phyloP scores from a whole-genome alignment of 2,329 filamentous ascomycete species.

The Zymoseptoria crescenta region DNA sequence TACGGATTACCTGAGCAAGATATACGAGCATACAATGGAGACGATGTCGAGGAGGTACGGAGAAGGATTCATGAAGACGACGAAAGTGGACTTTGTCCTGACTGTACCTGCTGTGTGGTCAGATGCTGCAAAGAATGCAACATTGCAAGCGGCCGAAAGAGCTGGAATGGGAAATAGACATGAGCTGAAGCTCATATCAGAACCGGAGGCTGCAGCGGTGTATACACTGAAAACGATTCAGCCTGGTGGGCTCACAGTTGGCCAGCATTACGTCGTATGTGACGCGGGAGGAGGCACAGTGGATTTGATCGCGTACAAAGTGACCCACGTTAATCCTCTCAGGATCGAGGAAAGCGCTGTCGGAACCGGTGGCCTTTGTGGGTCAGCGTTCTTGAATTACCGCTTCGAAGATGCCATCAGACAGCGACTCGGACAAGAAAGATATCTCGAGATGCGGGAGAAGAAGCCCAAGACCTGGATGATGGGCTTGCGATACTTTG shows the following conservation, averaged over 20 bases:
- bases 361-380: conserved; percentile 69
- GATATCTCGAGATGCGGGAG: conserved; percentile 65
- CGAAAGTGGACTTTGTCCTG: conserved; percentile 69
- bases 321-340: conserved; percentile 63
- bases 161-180: conserved; percentile 67
- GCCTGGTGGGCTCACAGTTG: conserved; percentile 62
- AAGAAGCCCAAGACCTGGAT: conserved; percentile 74
- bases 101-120: conserved; percentile 81
- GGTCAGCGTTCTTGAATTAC: conserved; percentile 72
- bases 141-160: conserved; percentile 65
- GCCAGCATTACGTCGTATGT: conserved; percentile 53
- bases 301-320: conserved; percentile 75
- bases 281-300: conserved; percentile 54
- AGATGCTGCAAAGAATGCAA: conserved; percentile 77
- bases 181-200: conserved; percentile 70
- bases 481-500: conserved; percentile 65
- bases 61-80: conserved; percentile 68
- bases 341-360: conserved; percentile 71
- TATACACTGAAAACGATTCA: conserved; percentile 75
- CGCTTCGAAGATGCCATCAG: conserved; percentile 71
- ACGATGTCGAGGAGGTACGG: conserved; percentile 67
- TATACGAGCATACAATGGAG: conserved; percentile 72
- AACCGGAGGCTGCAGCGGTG: conserved; percentile 72
- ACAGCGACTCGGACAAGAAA: conserved; percentile 54
- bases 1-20: conserved; percentile 68